Conservation (phyloP, 2,329 filamentous ascomycete species). For the Lasiodiplodia theobromae region DNA sequence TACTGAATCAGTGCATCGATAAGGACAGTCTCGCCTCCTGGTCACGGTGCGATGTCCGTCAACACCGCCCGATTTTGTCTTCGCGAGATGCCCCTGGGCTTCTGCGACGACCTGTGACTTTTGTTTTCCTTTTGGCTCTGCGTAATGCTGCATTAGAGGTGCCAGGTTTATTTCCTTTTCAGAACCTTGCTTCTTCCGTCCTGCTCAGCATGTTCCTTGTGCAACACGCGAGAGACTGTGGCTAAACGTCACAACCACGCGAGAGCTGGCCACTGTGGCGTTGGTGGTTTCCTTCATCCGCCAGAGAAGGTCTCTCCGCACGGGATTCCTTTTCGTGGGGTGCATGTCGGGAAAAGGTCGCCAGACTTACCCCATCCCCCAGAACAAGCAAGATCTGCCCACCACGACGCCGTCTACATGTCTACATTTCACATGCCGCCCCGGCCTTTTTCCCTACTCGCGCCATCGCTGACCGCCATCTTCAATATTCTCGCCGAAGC, state of each 20-base stretch:
- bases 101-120: neutral
- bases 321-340: conserved; percentile 15
- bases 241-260: conserved; percentile 12
- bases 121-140: neutral
- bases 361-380: neutral
- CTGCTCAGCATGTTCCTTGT: conserved; percentile 5
- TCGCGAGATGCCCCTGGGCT: neutral
- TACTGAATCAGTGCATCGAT: neutral
- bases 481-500: neutral
- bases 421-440: conserved; percentile 5
- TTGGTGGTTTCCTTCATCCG: neutral
- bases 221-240: conserved; percentile 13
- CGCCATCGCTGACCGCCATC: conserved; percentile 5
- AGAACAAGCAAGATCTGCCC: neutral
- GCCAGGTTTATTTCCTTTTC: neutral
- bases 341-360: conserved; percentile 7
- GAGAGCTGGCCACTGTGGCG: neutral
- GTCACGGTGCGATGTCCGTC: conserved; percentile 13
- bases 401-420: neutral
- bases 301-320: neutral
- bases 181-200: neutral
- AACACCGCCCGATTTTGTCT: neutral
- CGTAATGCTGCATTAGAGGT: neutral
- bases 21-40: neutral
- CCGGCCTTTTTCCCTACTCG: conserved; percentile 20